Percentiles rank a stretch among this genome's conserved stretches.
These are phyloP conservation scores for Andalucia godoyi DNA, from an alignment of 78 protist genomes.

Conservation along the genomic window DNA sequence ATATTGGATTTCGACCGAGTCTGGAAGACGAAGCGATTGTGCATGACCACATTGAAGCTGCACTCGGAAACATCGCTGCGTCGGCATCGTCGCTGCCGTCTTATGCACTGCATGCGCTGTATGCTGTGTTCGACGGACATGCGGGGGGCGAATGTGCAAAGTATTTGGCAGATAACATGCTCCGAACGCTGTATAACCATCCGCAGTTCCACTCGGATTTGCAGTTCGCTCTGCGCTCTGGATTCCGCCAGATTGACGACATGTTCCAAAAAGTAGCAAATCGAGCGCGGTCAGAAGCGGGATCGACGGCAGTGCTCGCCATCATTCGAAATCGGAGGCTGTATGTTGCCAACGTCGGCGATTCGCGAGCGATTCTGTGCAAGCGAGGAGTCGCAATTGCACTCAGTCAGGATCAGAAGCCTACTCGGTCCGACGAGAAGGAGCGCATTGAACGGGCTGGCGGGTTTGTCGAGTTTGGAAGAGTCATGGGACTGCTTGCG, in stretches of 20 bases:
- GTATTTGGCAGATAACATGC: not conserved
- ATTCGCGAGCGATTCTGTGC: conserved; percentile 31
- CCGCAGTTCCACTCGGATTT: not conserved
- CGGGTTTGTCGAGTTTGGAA: conserved; percentile 1
- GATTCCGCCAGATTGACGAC: not conserved
- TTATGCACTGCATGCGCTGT: not conserved
- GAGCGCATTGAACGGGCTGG: conserved; percentile 16
- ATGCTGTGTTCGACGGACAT: conserved; percentile 23
- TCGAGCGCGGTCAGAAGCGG: conserved; percentile 2
- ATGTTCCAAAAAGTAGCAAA: not conserved
- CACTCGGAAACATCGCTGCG: too few species aligned
- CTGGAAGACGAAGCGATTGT: too few species aligned
- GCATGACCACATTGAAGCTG: too few species aligned
- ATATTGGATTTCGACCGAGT: too few species aligned
- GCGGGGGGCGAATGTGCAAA: conserved; percentile 5
- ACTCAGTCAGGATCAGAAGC: conserved; percentile 31
- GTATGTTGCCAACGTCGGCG: conserved; percentile 29
- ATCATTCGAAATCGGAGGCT: not conserved
- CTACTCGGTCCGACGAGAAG: conserved; percentile 10
- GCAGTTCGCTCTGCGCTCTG: not conserved
- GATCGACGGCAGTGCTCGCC: conserved; percentile 36
- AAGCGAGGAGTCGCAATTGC: not conserved
- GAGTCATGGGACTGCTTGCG: conserved; percentile 40
- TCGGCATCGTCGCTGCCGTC: too few species aligned
- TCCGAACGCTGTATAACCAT: not conserved